phyloP scores from a whole-genome alignment of 805 yeast species.

The Komagataella pastoris region DNA sequence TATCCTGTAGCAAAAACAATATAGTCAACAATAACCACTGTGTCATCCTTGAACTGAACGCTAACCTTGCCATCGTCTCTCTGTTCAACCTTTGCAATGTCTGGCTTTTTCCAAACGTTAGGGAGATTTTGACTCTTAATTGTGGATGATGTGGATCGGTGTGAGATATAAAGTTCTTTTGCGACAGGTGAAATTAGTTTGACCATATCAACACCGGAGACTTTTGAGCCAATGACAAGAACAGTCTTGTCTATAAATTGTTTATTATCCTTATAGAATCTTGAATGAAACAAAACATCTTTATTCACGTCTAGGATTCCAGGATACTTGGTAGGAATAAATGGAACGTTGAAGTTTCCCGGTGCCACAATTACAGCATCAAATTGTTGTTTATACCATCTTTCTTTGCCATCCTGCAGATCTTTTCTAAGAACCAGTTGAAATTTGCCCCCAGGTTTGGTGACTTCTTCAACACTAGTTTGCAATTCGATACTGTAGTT shows the following conservation, averaged over 20 bases:
- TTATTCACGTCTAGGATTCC: slow-evolving; percentile 36
- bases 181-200: slow-evolving; percentile 10
- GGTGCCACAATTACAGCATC: slow-evolving; percentile 27
- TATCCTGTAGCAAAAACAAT: slow-evolving; percentile 4
- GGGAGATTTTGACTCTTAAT: slow-evolving; percentile 14
- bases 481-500: slow-evolving; percentile 13
- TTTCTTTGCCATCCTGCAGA: slow-evolving; percentile 10
- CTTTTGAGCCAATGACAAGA: slow-evolving; percentile 16
- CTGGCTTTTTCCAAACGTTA: slow-evolving; percentile 12
- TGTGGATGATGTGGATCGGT: slow-evolving; percentile 14
- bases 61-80: slow-evolving; percentile 12
- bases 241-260: slow-evolving; percentile 11
- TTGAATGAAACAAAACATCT: slow-evolving; percentile 40
- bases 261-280: slow-evolving; percentile 20
- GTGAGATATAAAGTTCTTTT: slow-evolving; percentile 10
- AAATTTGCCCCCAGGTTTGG: slow-evolving; percentile 12
- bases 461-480: slow-evolving; percentile 26
- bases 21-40: slow-evolving; percentile 11
- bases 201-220: slow-evolving; percentile 18
- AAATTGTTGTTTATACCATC: slow-evolving; percentile 26
- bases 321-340: slow-evolving; percentile 22
- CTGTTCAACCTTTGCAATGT: slow-evolving; percentile 10
- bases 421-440: slow-evolving; percentile 17
- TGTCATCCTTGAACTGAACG: slow-evolving; percentile 4
- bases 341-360: slow-evolving; percentile 28